Evolutionary conservation across 106 monocot genomes (phyloP), one percentile per base, ranked within the genome.

Genomic region (Apostasia shenzhenica): DNA sequence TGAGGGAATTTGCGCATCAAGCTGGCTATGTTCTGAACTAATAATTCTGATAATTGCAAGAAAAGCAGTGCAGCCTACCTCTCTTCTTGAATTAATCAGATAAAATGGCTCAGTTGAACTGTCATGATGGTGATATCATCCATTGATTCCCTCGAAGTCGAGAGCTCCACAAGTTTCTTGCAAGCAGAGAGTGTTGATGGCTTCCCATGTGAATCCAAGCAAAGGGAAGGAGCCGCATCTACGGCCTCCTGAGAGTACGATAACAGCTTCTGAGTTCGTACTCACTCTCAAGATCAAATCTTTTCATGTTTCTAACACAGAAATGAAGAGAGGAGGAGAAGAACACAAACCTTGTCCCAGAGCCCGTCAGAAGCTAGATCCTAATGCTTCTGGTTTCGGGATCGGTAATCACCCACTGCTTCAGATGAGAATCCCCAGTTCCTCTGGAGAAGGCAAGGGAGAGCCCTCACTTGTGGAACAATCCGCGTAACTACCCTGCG

Each of bases 331-430:
- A n/a, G 4, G 40, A 41, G 48, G 48, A 66, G 6, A 3, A 48
- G 14, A 59, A 8, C 11, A n/a, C 13, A 13, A 4, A 77, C 78
- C 70, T 80, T 80, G 44, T 84, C 80, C 94, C 94, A 94, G 4
- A 94, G 75, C 1, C 94, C 94, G 75, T 94, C 90, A 13, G 94
- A 94, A 0, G 90, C 94, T 44, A 94, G 80, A 94, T 79, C 11
- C 14, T 44, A 8, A 90, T 66, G 8, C 60, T 70, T 67, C 55
- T 81, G 1, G 90, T 94, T 67, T 90, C 94, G 1, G 94, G 94
- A 37, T 88, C 78, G 3, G 90, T 67, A 8, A 74, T 85, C 46
- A 94, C 81, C 90, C 87, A 94, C 77, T 87, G 78, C 61, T 94
- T 94, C 2, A 90, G 66, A 70, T 88, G 85, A 0, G 75, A 61